Conservation (phyloP, 2,329 filamentous ascomycete species). For the Aspergillus sp. region DNA sequence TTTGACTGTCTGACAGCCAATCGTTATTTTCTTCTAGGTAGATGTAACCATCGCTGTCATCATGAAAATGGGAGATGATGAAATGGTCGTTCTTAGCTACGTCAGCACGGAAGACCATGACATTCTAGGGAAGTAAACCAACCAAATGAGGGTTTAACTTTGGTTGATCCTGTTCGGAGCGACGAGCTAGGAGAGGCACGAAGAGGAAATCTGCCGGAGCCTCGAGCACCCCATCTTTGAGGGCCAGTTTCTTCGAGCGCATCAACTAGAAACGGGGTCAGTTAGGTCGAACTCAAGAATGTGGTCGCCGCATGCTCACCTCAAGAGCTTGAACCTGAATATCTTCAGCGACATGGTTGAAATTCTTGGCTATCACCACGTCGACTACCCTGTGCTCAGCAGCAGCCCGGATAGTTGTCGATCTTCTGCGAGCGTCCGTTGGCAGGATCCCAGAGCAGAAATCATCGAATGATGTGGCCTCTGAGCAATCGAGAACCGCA, state of each 20-base stretch:
- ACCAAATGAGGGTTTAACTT: slow-evolving; percentile 45
- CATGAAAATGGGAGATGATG: slow-evolving; percentile 84
- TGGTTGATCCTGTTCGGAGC: slow-evolving; percentile 28
- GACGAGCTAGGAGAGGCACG: slow-evolving; percentile 63
- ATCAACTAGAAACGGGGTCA: slow-evolving; percentile 62
- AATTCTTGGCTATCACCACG: slow-evolving; percentile 76
- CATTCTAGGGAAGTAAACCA: background rate
- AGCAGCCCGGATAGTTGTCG: slow-evolving; percentile 26
- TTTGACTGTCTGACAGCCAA: slow-evolving; percentile 35
- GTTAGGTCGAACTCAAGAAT: background rate
- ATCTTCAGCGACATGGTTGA: slow-evolving; percentile 69
- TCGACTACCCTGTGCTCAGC: slow-evolving; percentile 68
- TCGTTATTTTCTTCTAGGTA: slow-evolving; percentile 66
- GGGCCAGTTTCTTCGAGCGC: slow-evolving; percentile 74
- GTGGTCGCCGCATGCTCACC: slow-evolving; percentile 31
- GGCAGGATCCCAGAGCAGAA: slow-evolving; percentile 71
- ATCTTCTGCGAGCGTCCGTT: slow-evolving; percentile 28
- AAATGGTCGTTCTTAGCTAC: slow-evolving; percentile 69
- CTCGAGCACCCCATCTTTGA: slow-evolving; percentile 68
- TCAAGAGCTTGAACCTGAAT: slow-evolving; percentile 80
- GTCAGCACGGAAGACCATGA: background rate
- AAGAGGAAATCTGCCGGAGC: slow-evolving; percentile 79
- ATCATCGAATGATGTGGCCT: slow-evolving; percentile 74
- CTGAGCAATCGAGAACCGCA: slow-evolving; percentile 69
- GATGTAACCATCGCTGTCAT: slow-evolving; percentile 67